Percentiles rank a stretch among this genome's conserved stretches.
phyloP scores from a whole-genome alignment of 2,329 filamentous ascomycete species.

The Scleromitrula shiraiana region DNA sequence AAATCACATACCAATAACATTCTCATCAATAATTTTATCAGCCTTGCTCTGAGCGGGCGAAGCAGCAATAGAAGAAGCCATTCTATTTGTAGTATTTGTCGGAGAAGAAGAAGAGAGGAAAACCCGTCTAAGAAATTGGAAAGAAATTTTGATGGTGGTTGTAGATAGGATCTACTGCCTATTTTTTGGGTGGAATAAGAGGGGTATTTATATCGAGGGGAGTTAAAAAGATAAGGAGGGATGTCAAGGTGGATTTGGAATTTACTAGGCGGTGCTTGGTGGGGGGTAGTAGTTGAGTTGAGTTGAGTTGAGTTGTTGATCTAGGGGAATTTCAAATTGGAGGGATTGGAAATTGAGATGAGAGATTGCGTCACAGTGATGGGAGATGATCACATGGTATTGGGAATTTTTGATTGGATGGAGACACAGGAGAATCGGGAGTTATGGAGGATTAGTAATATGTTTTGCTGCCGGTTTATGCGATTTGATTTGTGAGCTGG shows the following conservation, averaged over 20 bases:
- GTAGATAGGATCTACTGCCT: too few species aligned
- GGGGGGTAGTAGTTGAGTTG: too few species aligned
- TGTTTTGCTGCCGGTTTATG: too few species aligned
- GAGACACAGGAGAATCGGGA: background rate
- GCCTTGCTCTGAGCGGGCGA: conserved; percentile 77
- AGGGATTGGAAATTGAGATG: too few species aligned
- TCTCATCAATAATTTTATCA: conserved; percentile 79
- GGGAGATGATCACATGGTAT: too few species aligned
- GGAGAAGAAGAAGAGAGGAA: conserved; percentile 66
- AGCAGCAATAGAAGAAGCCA: too few species aligned
- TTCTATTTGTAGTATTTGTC: too few species aligned
- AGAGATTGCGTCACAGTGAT: background rate
- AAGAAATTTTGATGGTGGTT: conserved; percentile 16
- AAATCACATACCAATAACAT: conserved; percentile 62
- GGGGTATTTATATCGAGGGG: background rate
- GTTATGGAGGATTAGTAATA: too few species aligned
- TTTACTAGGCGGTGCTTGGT: background rate
- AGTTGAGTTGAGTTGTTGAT: too few species aligned
- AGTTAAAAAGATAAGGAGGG: background rate
- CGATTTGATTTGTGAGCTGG: too few species aligned
- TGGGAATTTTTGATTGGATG: too few species aligned
- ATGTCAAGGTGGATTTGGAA: background rate
- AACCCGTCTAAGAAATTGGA: conserved; percentile 53
- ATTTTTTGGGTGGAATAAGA: background rate
- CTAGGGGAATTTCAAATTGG: too few species aligned